A percentile compares a stretch with the other conserved stretches of the same genome.
These are phyloP conservation scores for Phytophthora megakarya DNA, from an alignment of 352 stramenopile genomes.

Conservation along the genomic window DNA sequence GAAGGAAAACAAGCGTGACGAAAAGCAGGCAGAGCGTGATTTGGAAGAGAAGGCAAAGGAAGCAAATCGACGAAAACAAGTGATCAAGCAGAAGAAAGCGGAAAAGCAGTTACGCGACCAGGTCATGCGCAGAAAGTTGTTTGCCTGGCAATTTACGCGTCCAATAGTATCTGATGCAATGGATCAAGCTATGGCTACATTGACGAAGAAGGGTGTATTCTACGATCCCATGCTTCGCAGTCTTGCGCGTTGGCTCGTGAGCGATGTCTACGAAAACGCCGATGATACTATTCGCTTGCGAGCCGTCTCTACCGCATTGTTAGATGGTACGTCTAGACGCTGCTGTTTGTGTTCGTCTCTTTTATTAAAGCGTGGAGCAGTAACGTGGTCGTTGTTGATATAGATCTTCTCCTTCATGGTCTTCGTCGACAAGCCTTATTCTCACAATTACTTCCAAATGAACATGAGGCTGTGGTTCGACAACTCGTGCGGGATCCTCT, in stretches of 20 bases:
- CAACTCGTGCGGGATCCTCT: conserved; percentile 59
- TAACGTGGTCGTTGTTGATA: neutral
- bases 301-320: conserved; percentile 33
- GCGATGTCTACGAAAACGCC: conserved; percentile 46
- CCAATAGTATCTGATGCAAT: conserved; percentile 49
- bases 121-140: conserved; percentile 60
- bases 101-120: conserved; percentile 43
- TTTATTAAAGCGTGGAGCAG: neutral
- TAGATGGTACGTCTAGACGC: conserved; percentile 52
- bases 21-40: conserved; percentile 43
- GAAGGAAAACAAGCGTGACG: conserved; percentile 50
- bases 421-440: conserved; percentile 54
- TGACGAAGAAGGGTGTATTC: conserved; percentile 63
- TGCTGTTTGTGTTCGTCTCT: conserved; percentile 1
- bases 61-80: conserved; percentile 53
- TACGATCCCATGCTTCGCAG: conserved; percentile 67
- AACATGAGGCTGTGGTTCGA: conserved; percentile 54
- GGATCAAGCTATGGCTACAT: conserved; percentile 25
- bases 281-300: conserved; percentile 54
- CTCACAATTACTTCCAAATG: conserved; percentile 42
- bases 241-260: conserved; percentile 46
- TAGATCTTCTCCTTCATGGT: conserved; percentile 48
- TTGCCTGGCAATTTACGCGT: conserved; percentile 64
- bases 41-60: conserved; percentile 62
- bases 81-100: conserved; percentile 49